Percentiles rank a stretch among this genome's conserved stretches.
phyloP scores from a whole-genome alignment of 306 rosid species.

The Casuarina cunninghamiana region DNA sequence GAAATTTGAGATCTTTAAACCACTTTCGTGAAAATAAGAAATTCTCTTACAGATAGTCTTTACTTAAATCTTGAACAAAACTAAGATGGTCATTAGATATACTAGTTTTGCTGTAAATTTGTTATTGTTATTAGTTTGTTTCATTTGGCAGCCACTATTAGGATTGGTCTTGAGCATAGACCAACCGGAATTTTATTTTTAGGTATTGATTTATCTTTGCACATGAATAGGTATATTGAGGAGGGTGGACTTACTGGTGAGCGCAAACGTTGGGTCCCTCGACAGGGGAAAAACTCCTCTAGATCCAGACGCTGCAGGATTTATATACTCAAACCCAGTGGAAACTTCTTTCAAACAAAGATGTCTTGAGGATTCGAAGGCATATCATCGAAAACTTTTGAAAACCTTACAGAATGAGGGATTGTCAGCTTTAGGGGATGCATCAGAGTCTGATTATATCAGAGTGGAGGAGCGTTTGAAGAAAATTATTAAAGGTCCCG shows the following conservation, averaged over 20 bases:
- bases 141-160: constrained; percentile 23
- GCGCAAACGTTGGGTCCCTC: constrained; percentile 96
- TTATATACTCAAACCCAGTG: constrained; percentile 87
- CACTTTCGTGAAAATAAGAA: background rate
- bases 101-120: background rate
- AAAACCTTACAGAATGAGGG: constrained; percentile 74
- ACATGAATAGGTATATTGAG: constrained; percentile 60
- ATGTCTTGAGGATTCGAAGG: constrained; percentile 72
- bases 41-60: background rate
- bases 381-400: constrained; percentile 67
- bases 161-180: constrained; percentile 12
- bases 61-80: background rate
- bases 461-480: constrained; percentile 76
- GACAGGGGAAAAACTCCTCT: constrained; percentile 90
- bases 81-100: background rate
- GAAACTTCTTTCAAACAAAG: constrained; percentile 95
- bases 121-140: constrained; percentile 15
- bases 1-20: background rate
- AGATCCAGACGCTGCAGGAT: constrained; percentile 93
- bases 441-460: constrained; percentile 75
- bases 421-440: constrained; percentile 70
- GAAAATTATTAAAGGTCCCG: constrained; percentile 86
- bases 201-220: constrained; percentile 24
- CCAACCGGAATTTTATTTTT: constrained; percentile 3
- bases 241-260: constrained; percentile 99